A percentile compares a stretch with the other conserved stretches of the same genome.
phyloP scores from a whole-genome alignment of 1,139 yeast species.

The Candida glucosophila region DNA sequence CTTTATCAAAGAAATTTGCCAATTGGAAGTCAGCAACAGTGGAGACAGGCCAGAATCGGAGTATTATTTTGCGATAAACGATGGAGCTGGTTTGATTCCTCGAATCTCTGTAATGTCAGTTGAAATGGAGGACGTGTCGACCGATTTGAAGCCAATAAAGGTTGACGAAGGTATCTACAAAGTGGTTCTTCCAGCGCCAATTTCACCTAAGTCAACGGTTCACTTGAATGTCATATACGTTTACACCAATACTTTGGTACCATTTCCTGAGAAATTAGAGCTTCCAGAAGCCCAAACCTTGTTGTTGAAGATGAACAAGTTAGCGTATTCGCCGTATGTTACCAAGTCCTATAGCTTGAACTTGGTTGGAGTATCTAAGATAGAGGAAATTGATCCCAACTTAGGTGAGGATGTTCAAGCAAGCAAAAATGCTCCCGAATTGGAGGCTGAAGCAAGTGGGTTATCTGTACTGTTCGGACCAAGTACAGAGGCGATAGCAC shows the following conservation, averaged over 20 bases:
- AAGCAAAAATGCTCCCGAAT: constrained; percentile 15
- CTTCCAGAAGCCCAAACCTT: constrained; percentile 60
- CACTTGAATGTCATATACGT: constrained; percentile 48
- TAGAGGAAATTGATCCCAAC: constrained; percentile 34
- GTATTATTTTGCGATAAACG: constrained; percentile 49
- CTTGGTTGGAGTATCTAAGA: constrained; percentile 40
- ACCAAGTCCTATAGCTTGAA: constrained; percentile 45
- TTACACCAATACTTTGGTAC: constrained; percentile 38
- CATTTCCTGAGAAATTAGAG: constrained; percentile 57
- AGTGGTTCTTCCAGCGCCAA: constrained; percentile 52
- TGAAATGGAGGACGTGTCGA: constrained; percentile 21
- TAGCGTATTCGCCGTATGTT: constrained; percentile 54
- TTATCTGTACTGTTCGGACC: constrained; percentile 53
- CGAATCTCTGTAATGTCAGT: constrained; percentile 43
- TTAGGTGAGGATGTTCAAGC: constrained; percentile 11
- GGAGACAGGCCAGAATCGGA: constrained; percentile 44
- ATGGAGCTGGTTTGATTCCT: constrained; percentile 32
- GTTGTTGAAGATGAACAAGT: constrained; percentile 45
- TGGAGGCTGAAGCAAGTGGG: constrained; percentile 27
- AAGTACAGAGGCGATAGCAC: constrained; percentile 24
- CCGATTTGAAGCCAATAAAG: constrained; percentile 21
- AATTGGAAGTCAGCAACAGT: constrained; percentile 51
- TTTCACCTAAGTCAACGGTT: constrained; percentile 52
- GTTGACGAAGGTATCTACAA: constrained; percentile 26
- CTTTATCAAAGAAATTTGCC: constrained; percentile 56